Conservation (phyloP, 1,284 basidiomycete species). For the Cutaneotrichosporon dermatis region DNA sequence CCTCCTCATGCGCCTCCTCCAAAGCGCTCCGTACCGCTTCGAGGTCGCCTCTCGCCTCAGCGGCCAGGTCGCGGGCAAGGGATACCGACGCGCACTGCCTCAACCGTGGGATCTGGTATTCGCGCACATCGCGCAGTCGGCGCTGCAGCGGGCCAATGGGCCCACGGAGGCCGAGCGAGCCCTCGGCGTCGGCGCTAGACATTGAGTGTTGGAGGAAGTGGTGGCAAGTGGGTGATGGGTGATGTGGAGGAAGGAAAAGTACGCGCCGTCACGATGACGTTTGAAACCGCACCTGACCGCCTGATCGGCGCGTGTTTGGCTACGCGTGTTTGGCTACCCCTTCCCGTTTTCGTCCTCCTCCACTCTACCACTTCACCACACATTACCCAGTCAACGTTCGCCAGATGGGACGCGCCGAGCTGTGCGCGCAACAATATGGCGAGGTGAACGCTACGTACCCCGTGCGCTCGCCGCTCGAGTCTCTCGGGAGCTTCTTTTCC, state of each 20-base stretch:
- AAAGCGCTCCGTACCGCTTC: slow-evolving; percentile 53
- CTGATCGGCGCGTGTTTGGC: no score
- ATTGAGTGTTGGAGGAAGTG: neutral
- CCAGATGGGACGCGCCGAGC: neutral
- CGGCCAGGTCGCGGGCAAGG: slow-evolving; percentile 65
- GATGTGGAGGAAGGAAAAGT: slow-evolving; percentile 5
- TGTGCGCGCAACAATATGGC: neutral
- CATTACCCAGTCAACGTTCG: neutral
- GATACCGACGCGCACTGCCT: slow-evolving; percentile 59
- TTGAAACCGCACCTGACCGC: neutral
- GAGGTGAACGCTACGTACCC: neutral
- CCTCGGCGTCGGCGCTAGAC: neutral
- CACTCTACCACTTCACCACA: neutral
- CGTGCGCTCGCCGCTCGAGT: slow-evolving; percentile 3
- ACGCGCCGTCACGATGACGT: slow-evolving; percentile 2
- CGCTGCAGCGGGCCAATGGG: slow-evolving; percentile 51
- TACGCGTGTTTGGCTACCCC: no score
- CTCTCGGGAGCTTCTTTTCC: neutral
- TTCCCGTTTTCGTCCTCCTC: neutral
- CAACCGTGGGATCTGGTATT: slow-evolving; percentile 71
- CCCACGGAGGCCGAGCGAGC: neutral
- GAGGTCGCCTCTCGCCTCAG: slow-evolving; percentile 70
- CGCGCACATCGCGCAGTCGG: slow-evolving; percentile 59
- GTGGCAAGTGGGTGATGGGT: neutral
- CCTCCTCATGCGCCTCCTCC: slow-evolving; percentile 13